Evolutionary conservation across 75 land plant species (phyloP), one percentile per base, ranked within the genome.

Genomic region (Pinus taeda): DNA sequence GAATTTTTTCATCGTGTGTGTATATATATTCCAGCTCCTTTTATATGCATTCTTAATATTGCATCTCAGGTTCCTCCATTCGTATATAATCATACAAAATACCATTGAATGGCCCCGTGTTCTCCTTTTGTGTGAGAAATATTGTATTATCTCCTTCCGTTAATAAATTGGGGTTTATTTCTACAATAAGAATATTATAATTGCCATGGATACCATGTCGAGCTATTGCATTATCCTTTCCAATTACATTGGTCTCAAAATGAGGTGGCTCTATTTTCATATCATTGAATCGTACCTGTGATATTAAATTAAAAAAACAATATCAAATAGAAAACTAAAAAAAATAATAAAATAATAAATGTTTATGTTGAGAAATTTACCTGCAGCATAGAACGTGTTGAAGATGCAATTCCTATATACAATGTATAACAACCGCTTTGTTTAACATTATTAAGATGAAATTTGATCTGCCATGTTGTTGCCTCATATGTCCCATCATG

Each of bases 11-110:
- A 33, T 33, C 33, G 33, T 33, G 33, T 33, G 2, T 33, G 2
- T 33, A 33, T 33, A 33, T 33, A 11, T 49, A 11, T 49, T 39
- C 5, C 7, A 49, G 12, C 55, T 9, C 55, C 9, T 11, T 49
- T 49, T 3, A 49, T 49, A 49, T 11, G 2, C 11, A 49, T 49
- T 49, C 55, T 49, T 3, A 49, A 9, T 49, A 11, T 49, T 49
- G 12, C 2, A 49, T 49, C 29, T n/a, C 20, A 39, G 94, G 94
- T 57, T 79, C 82, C 77, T 91, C 93, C 14, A 91, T 70, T 2
- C 93, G 89, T 36, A 92, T 73, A 59, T 92, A 92, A 60, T 92
- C 94, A 74, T 92, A 92, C 92, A 89, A 82, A 22, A 92, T 79
- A 36, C 90, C 94, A 49, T 82, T 84, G 57, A 92, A 83, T 15